These are phyloP conservation scores for Sclerotinia trifoliorum DNA, from an alignment of 2,329 filamentous ascomycete species.

Conservation along the genomic window DNA sequence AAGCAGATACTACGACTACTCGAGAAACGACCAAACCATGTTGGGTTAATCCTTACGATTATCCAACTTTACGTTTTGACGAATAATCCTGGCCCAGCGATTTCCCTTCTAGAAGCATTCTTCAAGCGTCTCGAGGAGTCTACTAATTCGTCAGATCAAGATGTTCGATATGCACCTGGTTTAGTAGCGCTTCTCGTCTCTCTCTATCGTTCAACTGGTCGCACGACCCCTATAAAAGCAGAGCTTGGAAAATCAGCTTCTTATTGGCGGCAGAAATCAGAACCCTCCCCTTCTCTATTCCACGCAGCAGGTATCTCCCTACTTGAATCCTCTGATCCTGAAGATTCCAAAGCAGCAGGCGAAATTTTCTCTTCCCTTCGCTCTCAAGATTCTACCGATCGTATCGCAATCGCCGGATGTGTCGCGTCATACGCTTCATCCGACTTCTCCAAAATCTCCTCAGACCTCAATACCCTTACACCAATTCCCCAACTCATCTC, in stretches of 20 bases:
- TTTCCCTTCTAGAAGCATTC: slow-evolving; percentile 73
- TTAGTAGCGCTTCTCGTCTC: slow-evolving; percentile 77
- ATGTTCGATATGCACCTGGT: slow-evolving; percentile 79
- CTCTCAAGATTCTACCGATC: slow-evolving; percentile 63
- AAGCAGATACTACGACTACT: slow-evolving; percentile 68
- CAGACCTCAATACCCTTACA: slow-evolving; percentile 57
- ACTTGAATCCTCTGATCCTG: slow-evolving; percentile 67
- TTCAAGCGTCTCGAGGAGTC: slow-evolving; percentile 68
- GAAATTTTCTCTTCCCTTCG: slow-evolving; percentile 77
- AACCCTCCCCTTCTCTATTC: slow-evolving; percentile 63
- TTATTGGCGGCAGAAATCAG: slow-evolving; percentile 71
- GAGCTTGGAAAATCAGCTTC: slow-evolving; percentile 77
- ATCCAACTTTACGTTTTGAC: slow-evolving; percentile 76
- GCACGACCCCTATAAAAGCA: slow-evolving; percentile 66
- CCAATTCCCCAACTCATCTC: slow-evolving; percentile 60
- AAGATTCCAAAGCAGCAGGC: slow-evolving; percentile 68
- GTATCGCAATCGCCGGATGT: slow-evolving; percentile 74
- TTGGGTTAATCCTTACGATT: slow-evolving; percentile 76
- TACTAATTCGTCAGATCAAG: slow-evolving; percentile 54
- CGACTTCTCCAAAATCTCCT: slow-evolving; percentile 55
- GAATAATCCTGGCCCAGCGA: slow-evolving; percentile 70
- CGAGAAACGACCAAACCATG: slow-evolving; percentile 72
- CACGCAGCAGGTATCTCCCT: slow-evolving; percentile 81
- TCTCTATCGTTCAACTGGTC: slow-evolving; percentile 74
- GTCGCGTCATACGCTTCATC: slow-evolving; percentile 74